Conservation (phyloP, 768 basidiomycete genomes). For the Termitomyces sp. region DNA sequence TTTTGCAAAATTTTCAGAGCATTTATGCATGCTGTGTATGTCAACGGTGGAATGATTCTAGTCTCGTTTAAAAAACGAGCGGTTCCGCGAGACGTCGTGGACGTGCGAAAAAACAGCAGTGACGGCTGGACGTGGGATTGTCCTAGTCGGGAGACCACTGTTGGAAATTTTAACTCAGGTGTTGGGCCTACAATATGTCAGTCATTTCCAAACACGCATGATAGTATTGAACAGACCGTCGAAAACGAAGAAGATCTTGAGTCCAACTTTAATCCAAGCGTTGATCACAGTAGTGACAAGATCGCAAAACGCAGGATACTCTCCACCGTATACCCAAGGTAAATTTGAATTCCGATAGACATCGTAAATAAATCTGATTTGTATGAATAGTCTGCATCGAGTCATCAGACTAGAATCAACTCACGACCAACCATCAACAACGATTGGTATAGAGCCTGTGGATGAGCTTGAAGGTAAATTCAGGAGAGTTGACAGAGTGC, state of each 20-base stretch:
- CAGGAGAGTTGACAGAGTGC: constrained; percentile 30
- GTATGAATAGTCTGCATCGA: constrained; percentile 1
- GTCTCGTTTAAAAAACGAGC: constrained; percentile 67
- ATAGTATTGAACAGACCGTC: constrained; percentile 50
- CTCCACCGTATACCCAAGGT: constrained; percentile 86
- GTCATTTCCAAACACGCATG: constrained; percentile 10
- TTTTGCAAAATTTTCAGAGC: constrained; percentile 38
- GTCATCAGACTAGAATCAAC: constrained; percentile 25
- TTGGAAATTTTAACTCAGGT: constrained; percentile 69
- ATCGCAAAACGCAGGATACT: constrained; percentile 54
- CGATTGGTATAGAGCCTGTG: constrained; percentile 38
- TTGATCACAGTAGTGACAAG: constrained; percentile 45
- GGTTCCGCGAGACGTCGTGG: constrained; percentile 51
- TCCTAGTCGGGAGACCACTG: constrained; percentile 51
- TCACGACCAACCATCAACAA: constrained; percentile 88
- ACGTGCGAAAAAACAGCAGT: constrained; percentile 79
- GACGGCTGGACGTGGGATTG: constrained; percentile 55
- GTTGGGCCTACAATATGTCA: constrained; percentile 45
- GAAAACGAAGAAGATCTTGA: constrained; percentile 71
- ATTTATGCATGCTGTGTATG: constrained; percentile 50
- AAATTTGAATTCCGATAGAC: constrained; percentile 53
- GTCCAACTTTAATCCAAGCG: constrained; percentile 64
- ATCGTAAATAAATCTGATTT: constrained; percentile 67
- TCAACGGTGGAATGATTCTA: constrained; percentile 69
- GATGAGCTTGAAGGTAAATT: constrained; percentile 14